These are phyloP conservation scores for Cordyceps militaris DNA, from an alignment of 2,329 filamentous ascomycete species.

Conservation along the genomic window DNA sequence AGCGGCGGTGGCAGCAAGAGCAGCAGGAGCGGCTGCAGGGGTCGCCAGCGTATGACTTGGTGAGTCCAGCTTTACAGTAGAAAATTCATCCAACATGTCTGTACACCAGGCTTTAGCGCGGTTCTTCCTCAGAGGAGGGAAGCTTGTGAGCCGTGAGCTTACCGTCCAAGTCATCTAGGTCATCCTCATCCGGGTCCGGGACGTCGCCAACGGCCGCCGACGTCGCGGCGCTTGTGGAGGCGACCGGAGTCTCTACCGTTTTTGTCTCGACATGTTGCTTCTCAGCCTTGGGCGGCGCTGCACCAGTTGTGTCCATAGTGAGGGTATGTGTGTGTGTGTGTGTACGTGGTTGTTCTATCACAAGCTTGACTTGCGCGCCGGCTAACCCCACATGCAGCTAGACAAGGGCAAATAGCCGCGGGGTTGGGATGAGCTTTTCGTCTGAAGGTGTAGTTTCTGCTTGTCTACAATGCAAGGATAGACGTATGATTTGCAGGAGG, in stretches of 20 bases:
- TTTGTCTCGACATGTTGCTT: conserved; percentile 20
- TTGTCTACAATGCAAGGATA: background rate
- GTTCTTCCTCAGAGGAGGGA: background rate
- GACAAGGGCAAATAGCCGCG: background rate
- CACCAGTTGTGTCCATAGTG: conserved; percentile 17
- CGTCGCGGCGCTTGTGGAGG: conserved; percentile 13
- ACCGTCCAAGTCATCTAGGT: conserved; percentile 88
- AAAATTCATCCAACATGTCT: conserved; percentile 94
- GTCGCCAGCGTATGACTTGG: conserved; percentile 19
- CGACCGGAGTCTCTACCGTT: conserved; percentile 12
- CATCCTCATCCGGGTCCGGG: conserved; percentile 87
- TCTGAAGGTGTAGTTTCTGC: background rate
- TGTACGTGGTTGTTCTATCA: conserved; percentile 4
- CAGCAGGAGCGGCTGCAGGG: conserved; percentile 18
- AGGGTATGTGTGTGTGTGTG: conserved; percentile 5
- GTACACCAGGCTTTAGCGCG: conserved; percentile 9
- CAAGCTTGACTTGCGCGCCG: conserved; percentile 1
- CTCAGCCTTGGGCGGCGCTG: conserved; percentile 18
- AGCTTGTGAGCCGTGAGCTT: conserved; percentile 20
- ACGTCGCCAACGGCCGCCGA: conserved; percentile 44
- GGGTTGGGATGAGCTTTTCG: background rate
- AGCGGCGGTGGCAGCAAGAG: conserved; percentile 11
- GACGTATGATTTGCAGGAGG: too few species aligned
- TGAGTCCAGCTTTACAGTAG: conserved; percentile 47
- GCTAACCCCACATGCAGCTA: conserved; percentile 2